Percentiles rank a stretch among this genome's conserved stretches.
Evolutionary conservation across 2,329 filamentous ascomycete genomes (phyloP).

Genomic region (Talaromyces atroroseus): DNA sequence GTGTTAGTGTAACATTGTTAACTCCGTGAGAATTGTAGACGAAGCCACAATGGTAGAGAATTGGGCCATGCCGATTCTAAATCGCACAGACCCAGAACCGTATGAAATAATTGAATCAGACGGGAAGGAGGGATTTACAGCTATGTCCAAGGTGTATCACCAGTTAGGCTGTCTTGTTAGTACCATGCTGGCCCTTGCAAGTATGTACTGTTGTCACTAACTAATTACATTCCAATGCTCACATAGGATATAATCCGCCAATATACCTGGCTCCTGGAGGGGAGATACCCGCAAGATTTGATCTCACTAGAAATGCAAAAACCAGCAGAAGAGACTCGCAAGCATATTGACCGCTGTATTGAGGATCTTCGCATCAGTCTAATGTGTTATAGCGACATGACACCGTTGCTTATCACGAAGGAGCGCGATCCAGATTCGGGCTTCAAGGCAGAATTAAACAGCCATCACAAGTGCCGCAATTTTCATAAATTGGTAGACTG

Average conservation of each 20-base stretch:
- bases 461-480: constrained; percentile 7
- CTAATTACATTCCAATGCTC: no score
- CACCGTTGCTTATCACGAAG: constrained; percentile 4
- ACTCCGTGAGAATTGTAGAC: background rate
- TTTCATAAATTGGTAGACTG: background rate
- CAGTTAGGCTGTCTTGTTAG: constrained; percentile 3
- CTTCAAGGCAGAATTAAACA: constrained; percentile 1
- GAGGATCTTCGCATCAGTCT: constrained; percentile 4
- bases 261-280: constrained; percentile 3
- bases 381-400: background rate
- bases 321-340: constrained; percentile 1
- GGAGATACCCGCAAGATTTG: background rate
- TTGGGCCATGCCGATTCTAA: constrained; percentile 5
- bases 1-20: background rate
- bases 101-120: background rate
- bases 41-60: background rate
- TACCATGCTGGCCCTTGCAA: background rate
- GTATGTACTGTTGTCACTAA: background rate
- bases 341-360: constrained; percentile 3
- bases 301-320: constrained; percentile 1
- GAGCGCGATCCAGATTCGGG: constrained; percentile 1
- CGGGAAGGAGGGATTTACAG: background rate
- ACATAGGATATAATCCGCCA: constrained; percentile 7
- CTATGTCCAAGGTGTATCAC: background rate
- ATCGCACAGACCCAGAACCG: background rate